Base-by-base conservation (phyloP, 116 monocot species). In the Papilionanthe hybrid region DNA sequence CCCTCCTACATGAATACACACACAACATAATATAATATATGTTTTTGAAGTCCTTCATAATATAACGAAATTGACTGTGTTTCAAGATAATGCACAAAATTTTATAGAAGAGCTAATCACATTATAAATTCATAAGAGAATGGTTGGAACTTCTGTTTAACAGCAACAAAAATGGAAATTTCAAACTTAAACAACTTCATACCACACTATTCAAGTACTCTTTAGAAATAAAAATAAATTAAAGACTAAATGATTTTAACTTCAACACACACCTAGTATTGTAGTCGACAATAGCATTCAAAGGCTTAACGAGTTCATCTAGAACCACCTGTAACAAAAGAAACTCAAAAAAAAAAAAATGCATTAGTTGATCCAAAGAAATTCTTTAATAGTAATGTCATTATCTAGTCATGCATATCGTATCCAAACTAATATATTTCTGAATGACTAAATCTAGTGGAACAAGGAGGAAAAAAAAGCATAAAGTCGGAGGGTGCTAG, bases 251-350 rank as follows among this genome's bases (percentile, higher is more conserved):
- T 65, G 28, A 65, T 65, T 65, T 27, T 65, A 25, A 71, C 37
- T 71, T 41, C 22, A 81, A 9, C 11, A 17, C 42, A 66, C 81
- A 92, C 95, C 95, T 95, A 48, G 95, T 95, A 78, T 92, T 95
- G 78, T 95, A 95, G 75, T 95, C 95, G 72, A 84, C 0, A 23
- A 95, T 95, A 66, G 83, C 72, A 83, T 95, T 92, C 42, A 63
- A 78, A 77, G 95, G 95, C 58, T 88, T 95, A 45, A 95, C 95
- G 30, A 95, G 82, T 85, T 93, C 91, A 82, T 95, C 95, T 42
- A 95, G 82, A 42, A 95, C 82, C 49, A 92, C 91, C 95, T 95
- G 82, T 13, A 86, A 76, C 43, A 76, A 58, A 55, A 73, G 2
- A 3, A 53, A 53, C 18, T 7, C 5, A 73, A 73, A 8, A 22